Evolutionary conservation across 106 monocot genomes (phyloP).

Genomic region (Iris macrosiphon): DNA sequence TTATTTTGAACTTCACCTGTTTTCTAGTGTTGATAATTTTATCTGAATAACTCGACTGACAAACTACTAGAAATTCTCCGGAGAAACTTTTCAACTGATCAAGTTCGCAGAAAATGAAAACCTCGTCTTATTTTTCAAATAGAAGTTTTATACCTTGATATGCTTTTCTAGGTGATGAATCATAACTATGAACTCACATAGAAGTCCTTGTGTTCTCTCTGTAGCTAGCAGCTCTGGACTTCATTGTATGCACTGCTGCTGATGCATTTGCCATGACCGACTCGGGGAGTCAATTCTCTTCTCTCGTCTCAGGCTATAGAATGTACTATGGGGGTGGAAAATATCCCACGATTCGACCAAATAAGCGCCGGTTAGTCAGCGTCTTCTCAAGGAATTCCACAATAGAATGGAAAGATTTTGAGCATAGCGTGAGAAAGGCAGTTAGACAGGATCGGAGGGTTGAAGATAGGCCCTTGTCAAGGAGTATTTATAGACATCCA

Average conservation of each 20-base stretch:
- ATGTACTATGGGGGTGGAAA: slow-evolving; percentile 83
- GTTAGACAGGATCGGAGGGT: slow-evolving; percentile 65
- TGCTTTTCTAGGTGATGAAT: no score
- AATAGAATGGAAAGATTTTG: slow-evolving; percentile 88
- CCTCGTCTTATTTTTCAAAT: no score
- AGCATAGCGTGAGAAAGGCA: slow-evolving; percentile 70
- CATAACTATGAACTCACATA: no score
- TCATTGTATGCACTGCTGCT: slow-evolving; percentile 83
- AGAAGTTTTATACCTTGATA: no score
- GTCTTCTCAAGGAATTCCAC: slow-evolving; percentile 69
- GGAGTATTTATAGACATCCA: slow-evolving; percentile 93
- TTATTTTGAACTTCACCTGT: no score
- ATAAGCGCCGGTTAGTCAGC: slow-evolving; percentile 75
- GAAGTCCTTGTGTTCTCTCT: not conserved
- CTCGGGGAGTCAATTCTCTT: slow-evolving; percentile 91
- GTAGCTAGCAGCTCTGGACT: slow-evolving; percentile 94
- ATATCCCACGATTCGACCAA: slow-evolving; percentile 78
- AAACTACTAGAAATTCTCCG: no score
- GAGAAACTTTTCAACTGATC: no score
- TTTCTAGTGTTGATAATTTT: no score
- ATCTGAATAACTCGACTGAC: no score
- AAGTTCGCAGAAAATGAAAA: no score
- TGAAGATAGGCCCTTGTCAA: slow-evolving; percentile 70
- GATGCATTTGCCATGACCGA: slow-evolving; percentile 98
- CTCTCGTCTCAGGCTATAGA: slow-evolving; percentile 87